Evolutionary conservation across 208 protist genomes (phyloP).

Genomic region (Trypanosoma vivax): DNA sequence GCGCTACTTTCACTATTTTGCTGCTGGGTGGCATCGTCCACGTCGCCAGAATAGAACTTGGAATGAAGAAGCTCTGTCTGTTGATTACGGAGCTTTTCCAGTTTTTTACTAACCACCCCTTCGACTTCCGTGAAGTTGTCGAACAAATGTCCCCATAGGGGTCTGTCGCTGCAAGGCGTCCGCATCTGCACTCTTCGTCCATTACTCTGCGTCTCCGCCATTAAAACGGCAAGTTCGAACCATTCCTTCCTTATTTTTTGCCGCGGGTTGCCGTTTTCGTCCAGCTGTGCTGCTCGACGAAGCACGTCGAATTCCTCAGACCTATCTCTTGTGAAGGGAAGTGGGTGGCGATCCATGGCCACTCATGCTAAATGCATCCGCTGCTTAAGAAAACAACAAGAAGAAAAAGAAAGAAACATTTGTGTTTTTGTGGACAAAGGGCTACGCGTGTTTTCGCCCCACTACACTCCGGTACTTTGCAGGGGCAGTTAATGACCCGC

Average conservation of each 20-base stretch:
- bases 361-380: background rate
- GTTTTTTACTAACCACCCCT: slow-evolving; percentile 19
- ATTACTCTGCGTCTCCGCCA: background rate
- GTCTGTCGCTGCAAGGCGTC: background rate
- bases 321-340: slow-evolving; percentile 18
- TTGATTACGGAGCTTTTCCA: slow-evolving; percentile 31
- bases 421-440: too few relatives aligned
- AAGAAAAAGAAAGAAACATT: slow-evolving; percentile 27
- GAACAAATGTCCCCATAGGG: slow-evolving; percentile 43
- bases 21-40: slow-evolving; percentile 37
- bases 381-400: background rate
- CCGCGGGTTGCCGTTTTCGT: too few relatives aligned
- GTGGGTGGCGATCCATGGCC: background rate
- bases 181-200: background rate
- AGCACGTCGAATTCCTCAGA: slow-evolving; percentile 16
- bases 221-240: background rate
- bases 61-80: slow-evolving; percentile 46
- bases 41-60: slow-evolving; percentile 45
- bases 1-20: slow-evolving; percentile 32
- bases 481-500: too few relatives aligned
- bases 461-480: too few relatives aligned
- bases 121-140: slow-evolving; percentile 44
- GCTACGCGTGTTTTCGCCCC: too few relatives aligned
- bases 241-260: slow-evolving; percentile 16
- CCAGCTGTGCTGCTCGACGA: slow-evolving; percentile 10